Evolutionary conservation across 1,284 basidiomycete genomes (phyloP).

Genomic region (Phellopilus nigrolimitatus): DNA sequence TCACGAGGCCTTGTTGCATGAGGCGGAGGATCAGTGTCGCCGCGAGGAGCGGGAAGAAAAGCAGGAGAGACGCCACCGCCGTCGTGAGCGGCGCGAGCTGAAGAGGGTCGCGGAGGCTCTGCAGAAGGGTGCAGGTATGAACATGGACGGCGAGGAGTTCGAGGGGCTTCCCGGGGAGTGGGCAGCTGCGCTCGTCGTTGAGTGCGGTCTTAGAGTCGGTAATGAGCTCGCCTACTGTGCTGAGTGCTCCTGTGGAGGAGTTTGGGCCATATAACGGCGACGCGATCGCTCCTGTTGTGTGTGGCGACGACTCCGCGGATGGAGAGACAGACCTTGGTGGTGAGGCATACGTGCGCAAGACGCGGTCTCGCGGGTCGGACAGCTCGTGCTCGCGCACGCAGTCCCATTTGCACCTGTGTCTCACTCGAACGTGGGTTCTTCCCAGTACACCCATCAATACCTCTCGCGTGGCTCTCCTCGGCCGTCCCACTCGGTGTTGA

Average conservation of each 20-base stretch:
- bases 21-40: slow-evolving; percentile 12
- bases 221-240: slow-evolving; percentile 22
- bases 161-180: too few species aligned
- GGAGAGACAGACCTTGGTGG: too few species aligned
- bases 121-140: too few species aligned
- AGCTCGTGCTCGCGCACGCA: slow-evolving; percentile 47
- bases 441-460: slow-evolving; percentile 30
- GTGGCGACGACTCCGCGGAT: slow-evolving; percentile 35
- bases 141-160: too few species aligned
- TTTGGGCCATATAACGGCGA: slow-evolving; percentile 38
- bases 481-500: too few species aligned
- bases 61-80: slow-evolving; percentile 43
- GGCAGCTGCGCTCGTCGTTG: too few species aligned
- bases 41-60: slow-evolving; percentile 36
- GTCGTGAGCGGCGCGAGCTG: slow-evolving; percentile 45
- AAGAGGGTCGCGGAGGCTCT: too few species aligned
- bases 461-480: slow-evolving; percentile 6
- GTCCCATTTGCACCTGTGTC: slow-evolving; percentile 54
- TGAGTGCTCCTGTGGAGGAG: slow-evolving; percentile 24
- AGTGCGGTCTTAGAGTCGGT: slow-evolving; percentile 16
- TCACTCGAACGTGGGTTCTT: slow-evolving; percentile 31
- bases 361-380: slow-evolving; percentile 33
- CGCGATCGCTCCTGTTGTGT: slow-evolving; percentile 23
- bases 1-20: slow-evolving; percentile 22
- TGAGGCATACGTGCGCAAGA: slow-evolving; percentile 42